phyloP scores from a whole-genome alignment of 331 rosid species.

The Saraca asoca region DNA sequence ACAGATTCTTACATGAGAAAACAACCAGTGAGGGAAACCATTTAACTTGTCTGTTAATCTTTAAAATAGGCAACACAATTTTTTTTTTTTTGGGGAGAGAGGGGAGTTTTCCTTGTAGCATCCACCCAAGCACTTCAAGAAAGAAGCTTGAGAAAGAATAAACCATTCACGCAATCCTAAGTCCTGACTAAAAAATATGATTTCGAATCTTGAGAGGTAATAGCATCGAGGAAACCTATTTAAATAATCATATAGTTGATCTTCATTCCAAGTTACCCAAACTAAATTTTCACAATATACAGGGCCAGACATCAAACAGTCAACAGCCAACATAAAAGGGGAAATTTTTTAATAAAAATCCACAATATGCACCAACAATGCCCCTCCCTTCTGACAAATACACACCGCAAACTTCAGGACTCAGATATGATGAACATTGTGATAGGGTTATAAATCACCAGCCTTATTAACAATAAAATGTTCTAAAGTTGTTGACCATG shows the following conservation, averaged over 20 bases:
- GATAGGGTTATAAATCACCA: neutral
- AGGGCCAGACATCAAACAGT: no score
- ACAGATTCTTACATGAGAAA: neutral
- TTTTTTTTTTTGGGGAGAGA: no score
- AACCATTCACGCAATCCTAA: constrained; percentile 8
- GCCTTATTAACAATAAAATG: neutral
- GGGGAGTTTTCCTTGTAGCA: no score
- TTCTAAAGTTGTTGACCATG: constrained; percentile 17
- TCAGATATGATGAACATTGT: constrained; percentile 1
- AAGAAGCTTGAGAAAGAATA: neutral
- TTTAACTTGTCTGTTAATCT: no score
- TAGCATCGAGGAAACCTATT: neutral
- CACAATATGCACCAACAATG: constrained; percentile 13
- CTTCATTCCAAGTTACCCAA: neutral
- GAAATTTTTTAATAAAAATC: neutral
- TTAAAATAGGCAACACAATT: no score
- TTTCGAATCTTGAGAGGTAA: neutral
- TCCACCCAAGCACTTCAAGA: no score
- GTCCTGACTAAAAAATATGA: neutral
- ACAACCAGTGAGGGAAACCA: no score
- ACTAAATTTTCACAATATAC: neutral
- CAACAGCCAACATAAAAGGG: no score
- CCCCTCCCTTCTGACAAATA: constrained; percentile 1
- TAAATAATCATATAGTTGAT: neutral
- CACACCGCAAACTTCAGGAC: constrained; percentile 9